A percentile compares a stretch with the other conserved stretches of the same genome.
These are phyloP conservation scores for Coemansia sp. DNA, from an alignment of 192 early-diverging fungal species.

Conservation along the genomic window DNA sequence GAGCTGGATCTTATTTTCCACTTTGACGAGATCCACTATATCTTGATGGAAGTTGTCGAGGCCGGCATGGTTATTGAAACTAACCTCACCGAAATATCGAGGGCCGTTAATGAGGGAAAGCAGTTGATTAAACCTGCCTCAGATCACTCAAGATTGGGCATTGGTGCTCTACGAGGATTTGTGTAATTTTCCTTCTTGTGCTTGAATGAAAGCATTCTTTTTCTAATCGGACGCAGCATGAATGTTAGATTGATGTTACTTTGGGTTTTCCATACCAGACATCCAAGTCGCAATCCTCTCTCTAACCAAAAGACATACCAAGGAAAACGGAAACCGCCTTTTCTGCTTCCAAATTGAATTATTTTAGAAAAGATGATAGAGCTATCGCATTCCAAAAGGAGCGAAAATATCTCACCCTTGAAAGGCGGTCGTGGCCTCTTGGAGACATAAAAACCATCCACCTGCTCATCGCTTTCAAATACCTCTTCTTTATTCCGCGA, in stretches of 20 bases:
- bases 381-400: no score
- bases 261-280: no score
- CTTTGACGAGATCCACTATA: conserved; percentile 84
- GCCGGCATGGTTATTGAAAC: conserved; percentile 77
- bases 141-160: conserved; percentile 19
- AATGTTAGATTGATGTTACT: no score
- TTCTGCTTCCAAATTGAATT: neutral
- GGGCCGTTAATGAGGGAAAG: conserved; percentile 66
- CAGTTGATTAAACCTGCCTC: conserved; percentile 51
- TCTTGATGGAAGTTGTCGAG: conserved; percentile 82
- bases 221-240: no score
- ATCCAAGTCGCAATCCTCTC: neutral
- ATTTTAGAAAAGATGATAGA: no score
- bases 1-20: conserved; percentile 96
- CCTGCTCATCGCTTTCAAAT: no score
- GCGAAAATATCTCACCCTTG: no score
- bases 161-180: conserved; percentile 33
- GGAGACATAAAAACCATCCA: no score
- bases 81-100: conserved; percentile 63
- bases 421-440: no score
- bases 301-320: neutral
- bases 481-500: no score
- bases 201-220: neutral
- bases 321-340: neutral
- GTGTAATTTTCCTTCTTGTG: neutral